Conservation (phyloP, 1,284 basidiomycete genomes). For the Meira miltonrushii region DNA sequence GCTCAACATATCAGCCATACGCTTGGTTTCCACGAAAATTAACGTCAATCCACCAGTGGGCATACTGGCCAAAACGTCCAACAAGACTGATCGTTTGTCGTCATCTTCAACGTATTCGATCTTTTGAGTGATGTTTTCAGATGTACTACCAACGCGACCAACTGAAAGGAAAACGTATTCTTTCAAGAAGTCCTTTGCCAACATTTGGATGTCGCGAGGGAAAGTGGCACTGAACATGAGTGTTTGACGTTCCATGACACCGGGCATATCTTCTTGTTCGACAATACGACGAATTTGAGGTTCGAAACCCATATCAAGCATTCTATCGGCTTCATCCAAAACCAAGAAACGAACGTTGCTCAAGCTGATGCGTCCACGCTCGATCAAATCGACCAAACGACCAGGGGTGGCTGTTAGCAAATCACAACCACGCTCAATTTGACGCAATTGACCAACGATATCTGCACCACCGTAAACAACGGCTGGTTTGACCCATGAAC, state of each 20-base stretch:
- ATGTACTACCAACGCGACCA: slow-evolving; percentile 94
- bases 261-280: slow-evolving; percentile 97
- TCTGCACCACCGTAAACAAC: slow-evolving; percentile 99
- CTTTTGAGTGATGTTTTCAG: slow-evolving; percentile 98
- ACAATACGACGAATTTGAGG: slow-evolving; percentile 98
- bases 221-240: slow-evolving; percentile 99
- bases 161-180: slow-evolving; percentile 96
- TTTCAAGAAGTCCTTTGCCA: slow-evolving; percentile 79
- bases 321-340: slow-evolving; percentile 97
- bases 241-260: slow-evolving; percentile 83
- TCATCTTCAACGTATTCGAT: slow-evolving; percentile 96
- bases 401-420: slow-evolving; percentile 96
- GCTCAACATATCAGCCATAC: slow-evolving; percentile 96
- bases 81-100: slow-evolving; percentile 93
- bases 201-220: slow-evolving; percentile 96
- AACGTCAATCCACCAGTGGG: slow-evolving; percentile 72
- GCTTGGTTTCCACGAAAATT: slow-evolving; percentile 98
- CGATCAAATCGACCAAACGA: slow-evolving; percentile 95
- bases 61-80: slow-evolving; percentile 85
- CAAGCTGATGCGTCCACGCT: slow-evolving; percentile 92
- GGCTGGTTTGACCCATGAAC: slow-evolving; percentile 97
- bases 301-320: slow-evolving; percentile 99
- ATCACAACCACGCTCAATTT: slow-evolving; percentile 94
- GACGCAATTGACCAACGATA: slow-evolving; percentile 87
- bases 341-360: slow-evolving; percentile 96